Percentiles rank a stretch among this genome's conserved stretches.
Evolutionary conservation across 2,329 filamentous ascomycete species (phyloP).

Genomic region (Laburnicola sp.): DNA sequence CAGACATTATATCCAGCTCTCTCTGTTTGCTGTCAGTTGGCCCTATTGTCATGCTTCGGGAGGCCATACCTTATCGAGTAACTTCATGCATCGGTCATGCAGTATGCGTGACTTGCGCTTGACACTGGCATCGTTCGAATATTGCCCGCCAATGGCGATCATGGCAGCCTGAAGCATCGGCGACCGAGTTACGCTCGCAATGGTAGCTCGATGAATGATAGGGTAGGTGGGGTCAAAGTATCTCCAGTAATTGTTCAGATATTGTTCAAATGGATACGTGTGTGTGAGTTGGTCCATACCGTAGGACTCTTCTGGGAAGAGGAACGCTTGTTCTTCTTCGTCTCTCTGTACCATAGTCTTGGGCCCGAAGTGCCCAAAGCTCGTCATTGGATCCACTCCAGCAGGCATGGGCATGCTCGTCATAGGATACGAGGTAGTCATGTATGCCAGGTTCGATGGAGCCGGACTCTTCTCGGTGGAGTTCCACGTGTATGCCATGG

Average conservation of each 20-base stretch:
- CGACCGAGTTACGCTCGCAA: slow-evolving; percentile 39
- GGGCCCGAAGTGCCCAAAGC: slow-evolving; percentile 32
- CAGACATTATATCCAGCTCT: slow-evolving; percentile 27
- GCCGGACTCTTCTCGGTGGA: slow-evolving; percentile 33
- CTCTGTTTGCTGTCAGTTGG: slow-evolving; percentile 31
- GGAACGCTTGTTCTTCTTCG: slow-evolving; percentile 38
- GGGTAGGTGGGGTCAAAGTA: slow-evolving; percentile 51
- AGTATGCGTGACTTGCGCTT: slow-evolving; percentile 43
- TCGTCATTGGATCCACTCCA: slow-evolving; percentile 26
- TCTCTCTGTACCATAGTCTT: slow-evolving; percentile 43
- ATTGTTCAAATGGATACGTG: slow-evolving; percentile 43
- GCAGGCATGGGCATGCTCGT: slow-evolving; percentile 25
- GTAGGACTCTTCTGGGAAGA: slow-evolving; percentile 44
- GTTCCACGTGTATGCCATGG: slow-evolving; percentile 37
- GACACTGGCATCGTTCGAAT: slow-evolving; percentile 39
- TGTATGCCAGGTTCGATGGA: slow-evolving; percentile 29
- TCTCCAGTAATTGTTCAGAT: slow-evolving; percentile 52
- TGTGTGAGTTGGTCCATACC: slow-evolving; percentile 43
- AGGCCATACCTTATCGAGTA: slow-evolving; percentile 41
- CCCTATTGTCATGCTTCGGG: background rate
- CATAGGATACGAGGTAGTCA: slow-evolving; percentile 31
- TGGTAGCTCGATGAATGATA: slow-evolving; percentile 49
- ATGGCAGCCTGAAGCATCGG: slow-evolving; percentile 52
- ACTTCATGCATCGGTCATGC: slow-evolving; percentile 48
- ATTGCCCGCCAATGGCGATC: slow-evolving; percentile 49